Conservation (phyloP, 78 protist genomes). For the Speleostelium caveatum region DNA sequence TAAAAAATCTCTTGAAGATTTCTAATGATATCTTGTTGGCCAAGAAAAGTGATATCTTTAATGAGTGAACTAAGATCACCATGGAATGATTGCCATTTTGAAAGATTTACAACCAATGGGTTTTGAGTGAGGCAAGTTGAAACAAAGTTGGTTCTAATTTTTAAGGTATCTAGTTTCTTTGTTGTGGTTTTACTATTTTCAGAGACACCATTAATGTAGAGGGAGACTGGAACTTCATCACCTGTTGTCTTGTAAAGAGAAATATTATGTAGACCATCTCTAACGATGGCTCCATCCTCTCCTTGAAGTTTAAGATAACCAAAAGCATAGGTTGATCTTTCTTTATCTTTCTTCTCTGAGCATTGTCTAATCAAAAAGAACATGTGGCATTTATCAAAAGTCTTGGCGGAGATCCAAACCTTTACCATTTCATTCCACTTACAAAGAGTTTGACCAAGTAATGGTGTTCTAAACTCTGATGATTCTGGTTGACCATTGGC, state of each 20-base stretch:
- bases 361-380: conserved; percentile 51
- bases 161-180: conserved; percentile 25
- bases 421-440: conserved; percentile 33
- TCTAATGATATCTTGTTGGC: conserved; percentile 38
- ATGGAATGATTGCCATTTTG: conserved; percentile 46
- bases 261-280: conserved; percentile 37
- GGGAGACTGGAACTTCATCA: conserved; percentile 41
- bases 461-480: conserved; percentile 44
- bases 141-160: conserved; percentile 33
- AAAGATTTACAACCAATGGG: conserved; percentile 41
- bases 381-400: conserved; percentile 31
- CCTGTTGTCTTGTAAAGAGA: background rate
- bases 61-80: conserved; percentile 47
- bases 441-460: background rate
- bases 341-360: conserved; percentile 67
- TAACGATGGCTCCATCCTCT: conserved; percentile 55
- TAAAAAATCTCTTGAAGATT: conserved; percentile 76
- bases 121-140: conserved; percentile 68
- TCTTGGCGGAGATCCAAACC: conserved; percentile 61
- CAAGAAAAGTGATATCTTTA: conserved; percentile 57
- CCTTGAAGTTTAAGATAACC: conserved; percentile 32
- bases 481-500: conserved; percentile 58
- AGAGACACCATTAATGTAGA: conserved; percentile 63
- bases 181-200: background rate
- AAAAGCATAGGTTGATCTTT: conserved; percentile 37